Conservation (phyloP, 108 stramenopile species). For the Cyclotella sp. region DNA sequence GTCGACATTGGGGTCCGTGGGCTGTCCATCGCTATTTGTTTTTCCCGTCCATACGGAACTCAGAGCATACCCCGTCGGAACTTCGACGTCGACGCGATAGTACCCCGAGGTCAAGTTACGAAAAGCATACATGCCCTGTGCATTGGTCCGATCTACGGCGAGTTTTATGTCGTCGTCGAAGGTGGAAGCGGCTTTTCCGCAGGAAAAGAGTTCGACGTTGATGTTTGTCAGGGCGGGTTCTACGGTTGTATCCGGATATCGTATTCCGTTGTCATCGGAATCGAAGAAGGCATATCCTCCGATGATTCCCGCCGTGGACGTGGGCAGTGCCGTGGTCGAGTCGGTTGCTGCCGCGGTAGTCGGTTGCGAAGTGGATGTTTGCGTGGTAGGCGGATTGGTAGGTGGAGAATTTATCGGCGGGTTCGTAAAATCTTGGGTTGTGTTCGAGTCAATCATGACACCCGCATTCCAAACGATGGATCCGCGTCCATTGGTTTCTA, state of each 20-base stretch:
- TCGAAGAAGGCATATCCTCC: conserved; percentile 46
- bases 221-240: conserved; percentile 33
- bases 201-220: conserved; percentile 35
- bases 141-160: conserved; percentile 24
- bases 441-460: background rate
- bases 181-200: conserved; percentile 15
- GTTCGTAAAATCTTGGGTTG: background rate
- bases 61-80: conserved; percentile 21
- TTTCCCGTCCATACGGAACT: conserved; percentile 39
- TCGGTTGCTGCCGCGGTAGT: background rate
- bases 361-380: conserved; percentile 17
- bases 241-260: conserved; percentile 15
- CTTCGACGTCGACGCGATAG: conserved; percentile 24
- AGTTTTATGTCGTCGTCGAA: conserved; percentile 15
- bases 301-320: conserved; percentile 14
- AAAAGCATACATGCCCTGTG: conserved; percentile 35
- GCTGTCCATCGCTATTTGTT: background rate
- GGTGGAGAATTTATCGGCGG: background rate
- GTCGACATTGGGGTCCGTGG: conserved; percentile 11
- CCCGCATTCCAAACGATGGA: conserved; percentile 50
- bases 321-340: conserved; percentile 11
- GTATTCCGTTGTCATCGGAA: conserved; percentile 27
- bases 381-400: background rate
- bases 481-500: conserved; percentile 23
- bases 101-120: conserved; percentile 27